phyloP scores from a whole-genome alignment of 129 eudicot species.

The Apium graveolens region DNA sequence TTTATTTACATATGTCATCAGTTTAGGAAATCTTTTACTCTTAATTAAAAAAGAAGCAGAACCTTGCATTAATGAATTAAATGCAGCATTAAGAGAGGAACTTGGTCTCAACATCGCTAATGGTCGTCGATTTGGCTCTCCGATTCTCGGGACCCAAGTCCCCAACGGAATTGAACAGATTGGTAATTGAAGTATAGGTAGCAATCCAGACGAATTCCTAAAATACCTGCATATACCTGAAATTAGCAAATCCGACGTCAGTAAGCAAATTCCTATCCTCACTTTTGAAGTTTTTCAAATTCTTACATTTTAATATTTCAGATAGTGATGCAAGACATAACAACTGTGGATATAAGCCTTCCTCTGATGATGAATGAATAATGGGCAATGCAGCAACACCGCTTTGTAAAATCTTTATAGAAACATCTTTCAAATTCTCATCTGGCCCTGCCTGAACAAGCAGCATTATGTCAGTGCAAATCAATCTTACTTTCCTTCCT shows the following conservation, averaged over 20 bases:
- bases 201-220: conserved; percentile 54
- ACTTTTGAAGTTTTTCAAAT: neutral
- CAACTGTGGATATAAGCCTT: conserved; percentile 74
- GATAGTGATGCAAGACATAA: conserved; percentile 84
- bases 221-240: conserved; percentile 85
- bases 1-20: neutral
- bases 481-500: neutral
- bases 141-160: conserved; percentile 84
- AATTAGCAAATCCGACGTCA: conserved; percentile 24
- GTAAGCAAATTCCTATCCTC: conserved; percentile 2
- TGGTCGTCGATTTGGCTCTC: conserved; percentile 57
- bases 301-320: conserved; percentile 38
- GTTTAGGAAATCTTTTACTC: neutral
- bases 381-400: conserved; percentile 67
- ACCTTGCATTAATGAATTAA: conserved; percentile 79
- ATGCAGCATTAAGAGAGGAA: conserved; percentile 67
- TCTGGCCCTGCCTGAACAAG: conserved; percentile 69
- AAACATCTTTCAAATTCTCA: conserved; percentile 62
- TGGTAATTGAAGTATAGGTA: conserved; percentile 72
- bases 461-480: conserved; percentile 1
- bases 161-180: conserved; percentile 64
- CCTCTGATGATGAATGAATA: conserved; percentile 47
- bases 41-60: conserved; percentile 16
- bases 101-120: conserved; percentile 68
- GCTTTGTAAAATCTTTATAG: conserved; percentile 53